These are phyloP conservation scores for Populus hybrid DNA, from an alignment of 441 rosid genomes.

Conservation along the genomic window DNA sequence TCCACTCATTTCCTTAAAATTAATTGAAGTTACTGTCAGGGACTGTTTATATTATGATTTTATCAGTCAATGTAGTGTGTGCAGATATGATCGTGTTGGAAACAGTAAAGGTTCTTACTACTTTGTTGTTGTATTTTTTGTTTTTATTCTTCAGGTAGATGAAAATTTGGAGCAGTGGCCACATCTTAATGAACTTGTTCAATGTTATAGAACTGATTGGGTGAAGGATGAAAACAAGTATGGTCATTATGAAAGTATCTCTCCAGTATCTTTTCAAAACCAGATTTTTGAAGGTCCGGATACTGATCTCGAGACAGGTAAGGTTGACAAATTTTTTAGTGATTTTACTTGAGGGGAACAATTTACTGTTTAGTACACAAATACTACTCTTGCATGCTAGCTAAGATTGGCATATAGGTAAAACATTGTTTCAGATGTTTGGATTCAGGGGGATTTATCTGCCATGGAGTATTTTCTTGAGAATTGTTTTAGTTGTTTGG, in stretches of 20 bases:
- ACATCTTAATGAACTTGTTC: constrained; percentile 83
- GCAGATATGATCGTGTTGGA: not conserved
- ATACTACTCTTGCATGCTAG: not conserved
- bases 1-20: not conserved
- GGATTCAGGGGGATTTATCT: not conserved
- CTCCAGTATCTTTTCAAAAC: constrained; percentile 63
- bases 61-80: not conserved
- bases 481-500: not conserved
- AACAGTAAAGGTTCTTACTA: not conserved
- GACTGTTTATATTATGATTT: not conserved
- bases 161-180: constrained; percentile 98
- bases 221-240: constrained; percentile 91
- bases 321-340: not conserved
- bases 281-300: constrained; percentile 99
- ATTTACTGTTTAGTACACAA: not conserved
- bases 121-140: not conserved
- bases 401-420: not conserved
- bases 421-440: not conserved
- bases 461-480: not conserved
- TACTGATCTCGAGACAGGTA: constrained; percentile 96
- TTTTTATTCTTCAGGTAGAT: constrained; percentile 50
- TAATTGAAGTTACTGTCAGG: not conserved
- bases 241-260: constrained; percentile 72
- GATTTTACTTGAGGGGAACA: not conserved
- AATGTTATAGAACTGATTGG: constrained; percentile 90